Evolutionary conservation across 2,329 filamentous ascomycete species (phyloP).

Genomic region (Podosphaera fusca): DNA sequence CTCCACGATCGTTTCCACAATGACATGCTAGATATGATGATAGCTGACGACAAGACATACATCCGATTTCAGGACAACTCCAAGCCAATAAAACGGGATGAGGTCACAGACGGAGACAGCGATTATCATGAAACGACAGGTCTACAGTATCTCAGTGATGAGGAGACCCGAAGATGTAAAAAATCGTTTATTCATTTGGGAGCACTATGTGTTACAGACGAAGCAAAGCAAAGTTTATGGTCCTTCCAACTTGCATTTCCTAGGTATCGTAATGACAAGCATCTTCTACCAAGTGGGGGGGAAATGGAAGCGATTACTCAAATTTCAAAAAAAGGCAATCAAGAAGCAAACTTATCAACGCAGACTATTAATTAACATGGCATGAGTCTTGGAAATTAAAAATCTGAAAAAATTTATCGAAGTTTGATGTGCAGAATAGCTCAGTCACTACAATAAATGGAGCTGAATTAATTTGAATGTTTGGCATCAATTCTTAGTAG

Average conservation of each 20-base stretch:
- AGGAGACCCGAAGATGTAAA: background rate
- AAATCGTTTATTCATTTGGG: background rate
- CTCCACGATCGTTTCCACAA: background rate
- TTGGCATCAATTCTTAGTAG: no score
- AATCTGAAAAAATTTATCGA: no score
- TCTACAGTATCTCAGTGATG: background rate
- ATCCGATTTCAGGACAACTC: background rate
- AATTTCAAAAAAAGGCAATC: no score
- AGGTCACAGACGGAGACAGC: background rate
- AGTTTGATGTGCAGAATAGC: no score
- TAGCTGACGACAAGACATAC: background rate
- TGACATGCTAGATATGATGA: background rate
- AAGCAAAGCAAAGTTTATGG: background rate
- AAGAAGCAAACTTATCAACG: no score
- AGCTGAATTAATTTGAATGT: no score
- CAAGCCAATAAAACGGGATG: background rate
- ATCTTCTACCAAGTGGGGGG: no score
- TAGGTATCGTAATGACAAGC: background rate
- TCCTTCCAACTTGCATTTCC: background rate
- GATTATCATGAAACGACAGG: background rate
- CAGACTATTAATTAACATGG: no score
- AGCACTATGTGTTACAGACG: background rate
- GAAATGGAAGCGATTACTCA: no score
- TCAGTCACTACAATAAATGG: no score
- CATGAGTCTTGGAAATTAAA: no score